phyloP scores from a whole-genome alignment of 805 yeast genomes.

The Nakazawaea wyomingensis region DNA sequence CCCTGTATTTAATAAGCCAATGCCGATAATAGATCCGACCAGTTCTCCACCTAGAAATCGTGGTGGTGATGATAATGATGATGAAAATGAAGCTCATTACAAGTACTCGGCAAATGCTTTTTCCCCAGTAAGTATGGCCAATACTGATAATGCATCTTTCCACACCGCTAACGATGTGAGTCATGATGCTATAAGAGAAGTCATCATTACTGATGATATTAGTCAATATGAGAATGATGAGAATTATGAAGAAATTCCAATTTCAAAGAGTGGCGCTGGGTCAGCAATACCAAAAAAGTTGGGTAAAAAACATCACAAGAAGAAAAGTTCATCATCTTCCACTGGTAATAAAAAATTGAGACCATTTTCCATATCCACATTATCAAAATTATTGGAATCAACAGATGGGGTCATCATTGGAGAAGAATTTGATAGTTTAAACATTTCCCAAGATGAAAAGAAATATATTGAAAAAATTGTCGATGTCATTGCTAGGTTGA shows the following conservation, averaged over 20 bases:
- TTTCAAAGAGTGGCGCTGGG: too few species aligned
- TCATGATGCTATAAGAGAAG: background rate
- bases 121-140: constrained; percentile 7
- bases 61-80: background rate
- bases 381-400: constrained; percentile 48
- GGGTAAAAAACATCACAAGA: constrained; percentile 11
- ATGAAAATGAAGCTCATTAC: background rate
- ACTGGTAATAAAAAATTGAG: constrained; percentile 17
- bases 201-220: constrained; percentile 6
- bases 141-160: constrained; percentile 11
- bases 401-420: constrained; percentile 60
- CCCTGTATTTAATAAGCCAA: constrained; percentile 6
- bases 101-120: background rate
- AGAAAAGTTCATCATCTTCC: constrained; percentile 18
- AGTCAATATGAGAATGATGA: constrained; percentile 10
- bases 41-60: too few species aligned
- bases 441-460: constrained; percentile 71
- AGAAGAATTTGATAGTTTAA: constrained; percentile 68
- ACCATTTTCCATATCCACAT: constrained; percentile 35
- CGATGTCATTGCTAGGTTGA: constrained; percentile 77
- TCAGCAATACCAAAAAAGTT: too few species aligned
- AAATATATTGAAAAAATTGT: constrained; percentile 79
- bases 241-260: constrained; percentile 15
- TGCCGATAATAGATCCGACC: too few species aligned
- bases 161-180: constrained; percentile 19